A percentile compares a stretch with the other conserved stretches of the same genome.
Conservation (phyloP, 177 flowering plant genomes). For the Vitis hybrid region DNA sequence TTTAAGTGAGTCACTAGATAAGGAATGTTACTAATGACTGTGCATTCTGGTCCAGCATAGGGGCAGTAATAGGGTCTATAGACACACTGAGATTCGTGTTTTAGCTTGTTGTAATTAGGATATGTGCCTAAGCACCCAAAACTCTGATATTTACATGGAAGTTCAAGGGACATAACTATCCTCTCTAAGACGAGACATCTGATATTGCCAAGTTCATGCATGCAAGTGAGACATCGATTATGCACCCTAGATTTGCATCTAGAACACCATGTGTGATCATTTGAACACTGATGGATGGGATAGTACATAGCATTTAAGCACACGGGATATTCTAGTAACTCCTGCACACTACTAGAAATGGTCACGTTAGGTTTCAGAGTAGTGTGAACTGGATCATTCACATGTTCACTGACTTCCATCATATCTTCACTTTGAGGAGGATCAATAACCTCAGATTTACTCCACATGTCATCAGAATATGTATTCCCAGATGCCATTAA, state of each 20-base stretch:
- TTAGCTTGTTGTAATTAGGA: conserved; percentile 92
- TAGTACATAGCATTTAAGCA: conserved; percentile 97
- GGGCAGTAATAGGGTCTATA: conserved; percentile 45
- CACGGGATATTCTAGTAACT: conserved; percentile 88
- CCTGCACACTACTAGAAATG: conserved; percentile 76
- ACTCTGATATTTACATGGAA: conserved; percentile 87
- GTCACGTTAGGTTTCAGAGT: conserved; percentile 51
- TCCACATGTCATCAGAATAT: conserved; percentile 58
- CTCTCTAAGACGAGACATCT: conserved; percentile 90
- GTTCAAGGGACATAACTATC: conserved; percentile 89
- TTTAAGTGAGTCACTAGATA: conserved; percentile 74
- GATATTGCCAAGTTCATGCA: too few species aligned
- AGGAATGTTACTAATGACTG: conserved; percentile 78
- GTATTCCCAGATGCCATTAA: conserved; percentile 23
- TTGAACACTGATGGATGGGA: conserved; percentile 26
- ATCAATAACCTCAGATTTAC: conserved; percentile 62
- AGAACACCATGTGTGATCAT: too few species aligned
- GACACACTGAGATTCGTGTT: conserved; percentile 77
- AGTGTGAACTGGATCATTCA: conserved; percentile 49
- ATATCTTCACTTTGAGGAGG: conserved; percentile 54
- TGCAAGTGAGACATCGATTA: too few species aligned
- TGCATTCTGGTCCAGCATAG: conserved; percentile 77
- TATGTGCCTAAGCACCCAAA: conserved; percentile 81
- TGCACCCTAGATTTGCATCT: too few species aligned
- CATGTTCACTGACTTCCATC: conserved; percentile 48